Conservation (phyloP, 2,329 filamentous ascomycete species). For the Neonectria hederae region DNA sequence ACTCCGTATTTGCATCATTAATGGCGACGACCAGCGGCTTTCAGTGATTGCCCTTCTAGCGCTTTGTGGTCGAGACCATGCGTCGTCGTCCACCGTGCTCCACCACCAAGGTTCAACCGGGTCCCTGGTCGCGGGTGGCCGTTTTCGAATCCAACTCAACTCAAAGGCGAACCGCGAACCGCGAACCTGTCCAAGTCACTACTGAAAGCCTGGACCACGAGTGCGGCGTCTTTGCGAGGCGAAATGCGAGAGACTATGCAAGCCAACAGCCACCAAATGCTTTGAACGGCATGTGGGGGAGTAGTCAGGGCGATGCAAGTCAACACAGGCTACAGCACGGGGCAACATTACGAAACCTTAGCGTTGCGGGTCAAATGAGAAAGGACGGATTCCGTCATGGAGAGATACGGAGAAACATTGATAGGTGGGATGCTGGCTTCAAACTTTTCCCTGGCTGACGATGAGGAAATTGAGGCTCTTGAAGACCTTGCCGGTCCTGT, state of each 20-base stretch:
- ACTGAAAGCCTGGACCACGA: background rate
- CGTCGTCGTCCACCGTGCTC: background rate
- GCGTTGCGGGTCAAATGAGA: background rate
- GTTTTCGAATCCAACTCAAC: slow-evolving; percentile 8
- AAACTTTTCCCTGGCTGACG: background rate
- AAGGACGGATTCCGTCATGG: background rate
- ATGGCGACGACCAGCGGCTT: background rate
- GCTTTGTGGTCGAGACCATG: slow-evolving; percentile 10
- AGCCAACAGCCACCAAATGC: background rate
- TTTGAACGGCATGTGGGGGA: background rate
- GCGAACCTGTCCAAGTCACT: background rate
- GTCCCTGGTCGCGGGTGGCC: background rate
- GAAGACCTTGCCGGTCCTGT: background rate
- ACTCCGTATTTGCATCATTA: no score
- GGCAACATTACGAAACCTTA: background rate
- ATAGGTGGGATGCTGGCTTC: background rate
- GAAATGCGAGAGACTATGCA: background rate
- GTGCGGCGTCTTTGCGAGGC: background rate
- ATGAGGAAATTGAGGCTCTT: slow-evolving; percentile 1
- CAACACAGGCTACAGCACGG: background rate
- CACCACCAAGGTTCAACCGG: slow-evolving; percentile 8
- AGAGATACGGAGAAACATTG: background rate
- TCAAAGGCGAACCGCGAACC: no score
- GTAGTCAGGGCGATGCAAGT: background rate
- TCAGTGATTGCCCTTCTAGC: background rate